phyloP scores from a whole-genome alignment of 2,329 filamentous ascomycete species.

The Sclerotinia glacialis region DNA sequence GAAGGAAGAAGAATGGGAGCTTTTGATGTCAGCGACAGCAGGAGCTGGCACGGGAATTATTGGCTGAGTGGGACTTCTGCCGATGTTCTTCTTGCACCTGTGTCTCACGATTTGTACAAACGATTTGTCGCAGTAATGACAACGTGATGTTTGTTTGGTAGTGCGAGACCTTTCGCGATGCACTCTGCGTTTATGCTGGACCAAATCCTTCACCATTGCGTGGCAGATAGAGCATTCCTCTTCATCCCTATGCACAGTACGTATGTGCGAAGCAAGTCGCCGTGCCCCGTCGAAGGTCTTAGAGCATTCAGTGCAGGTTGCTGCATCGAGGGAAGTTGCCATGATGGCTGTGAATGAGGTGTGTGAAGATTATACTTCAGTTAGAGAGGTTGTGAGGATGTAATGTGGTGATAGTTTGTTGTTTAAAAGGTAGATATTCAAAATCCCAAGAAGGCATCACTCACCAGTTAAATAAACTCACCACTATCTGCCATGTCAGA shows the following conservation, averaged over 20 bases:
- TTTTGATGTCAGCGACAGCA: background rate
- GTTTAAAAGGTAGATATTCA: background rate
- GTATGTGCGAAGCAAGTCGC: no score
- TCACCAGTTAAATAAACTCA: background rate
- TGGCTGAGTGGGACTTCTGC: background rate
- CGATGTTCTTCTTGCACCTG: background rate
- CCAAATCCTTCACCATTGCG: background rate
- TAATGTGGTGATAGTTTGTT: background rate
- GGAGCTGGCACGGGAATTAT: background rate
- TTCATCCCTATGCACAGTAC: background rate
- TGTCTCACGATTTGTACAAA: background rate
- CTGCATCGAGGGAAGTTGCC: background rate
- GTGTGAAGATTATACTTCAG: no score
- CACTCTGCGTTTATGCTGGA: background rate
- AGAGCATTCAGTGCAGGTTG: background rate
- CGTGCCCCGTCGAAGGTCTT: background rate
- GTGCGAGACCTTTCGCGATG: background rate
- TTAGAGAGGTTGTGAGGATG: no score
- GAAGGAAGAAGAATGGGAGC: background rate
- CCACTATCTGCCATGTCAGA: background rate
- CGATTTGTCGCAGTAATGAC: background rate
- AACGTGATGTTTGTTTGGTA: background rate
- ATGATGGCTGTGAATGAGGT: background rate
- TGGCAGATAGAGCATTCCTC: background rate
- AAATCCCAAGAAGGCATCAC: background rate